These are phyloP conservation scores for Tothia fuscella DNA, from an alignment of 2,329 filamentous ascomycete genomes.

Conservation along the genomic window DNA sequence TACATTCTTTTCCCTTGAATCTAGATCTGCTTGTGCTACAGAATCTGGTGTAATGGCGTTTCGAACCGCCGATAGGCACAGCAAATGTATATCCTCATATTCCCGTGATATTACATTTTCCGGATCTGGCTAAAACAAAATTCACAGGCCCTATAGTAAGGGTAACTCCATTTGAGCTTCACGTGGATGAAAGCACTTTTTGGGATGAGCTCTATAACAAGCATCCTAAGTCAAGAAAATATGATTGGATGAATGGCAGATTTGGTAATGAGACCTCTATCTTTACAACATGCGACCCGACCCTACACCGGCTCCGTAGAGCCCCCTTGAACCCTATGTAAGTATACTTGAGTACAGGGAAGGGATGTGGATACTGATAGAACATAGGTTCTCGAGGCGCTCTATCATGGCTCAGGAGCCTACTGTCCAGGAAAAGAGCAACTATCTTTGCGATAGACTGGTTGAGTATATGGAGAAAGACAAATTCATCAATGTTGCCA, in stretches of 20 bases:
- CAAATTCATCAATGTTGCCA: background rate
- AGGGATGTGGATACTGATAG: background rate
- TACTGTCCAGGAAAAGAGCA: slow-evolving; percentile 13
- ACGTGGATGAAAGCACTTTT: slow-evolving; percentile 12
- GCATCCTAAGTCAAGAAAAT: slow-evolving; percentile 7
- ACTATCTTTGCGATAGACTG: slow-evolving; percentile 3
- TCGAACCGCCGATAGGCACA: too few species aligned
- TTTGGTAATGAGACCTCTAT: slow-evolving; percentile 6
- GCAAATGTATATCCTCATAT: background rate
- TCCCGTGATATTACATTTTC: too few species aligned
- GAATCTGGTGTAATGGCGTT: too few species aligned
- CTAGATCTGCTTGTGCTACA: too few species aligned
- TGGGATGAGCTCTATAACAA: slow-evolving; percentile 20
- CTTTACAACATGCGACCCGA: slow-evolving; percentile 9
- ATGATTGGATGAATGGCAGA: background rate
- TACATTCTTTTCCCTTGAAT: too few species aligned
- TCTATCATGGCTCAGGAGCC: slow-evolving; percentile 8
- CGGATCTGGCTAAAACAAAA: background rate
- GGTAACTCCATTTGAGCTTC: slow-evolving; percentile 17
- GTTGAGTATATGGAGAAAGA: background rate
- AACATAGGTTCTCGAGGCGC: slow-evolving; percentile 6
- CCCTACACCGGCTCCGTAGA: slow-evolving; percentile 3
- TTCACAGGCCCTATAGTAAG: slow-evolving; percentile 17
- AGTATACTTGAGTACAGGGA: background rate
- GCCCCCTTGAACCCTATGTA: slow-evolving; percentile 6